Evolutionary conservation across 176 grass and related monocot genomes (phyloP).

Genomic region (Paspalum notatum): DNA sequence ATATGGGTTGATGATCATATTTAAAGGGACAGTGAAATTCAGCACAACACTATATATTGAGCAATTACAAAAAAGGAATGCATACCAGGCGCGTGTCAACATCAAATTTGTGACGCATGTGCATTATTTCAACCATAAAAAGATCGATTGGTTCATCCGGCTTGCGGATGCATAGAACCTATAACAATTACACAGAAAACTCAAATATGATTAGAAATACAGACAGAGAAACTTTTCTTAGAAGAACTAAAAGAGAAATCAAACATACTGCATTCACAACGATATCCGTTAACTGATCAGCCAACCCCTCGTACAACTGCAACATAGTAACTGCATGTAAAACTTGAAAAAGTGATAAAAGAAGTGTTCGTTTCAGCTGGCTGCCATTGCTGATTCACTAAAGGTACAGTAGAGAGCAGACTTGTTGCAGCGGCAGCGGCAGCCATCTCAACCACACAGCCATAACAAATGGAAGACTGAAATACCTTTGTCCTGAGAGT

Average conservation of each 20-base stretch:
- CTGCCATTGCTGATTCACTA: too few species aligned
- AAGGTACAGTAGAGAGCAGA: too few species aligned
- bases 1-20: neutral
- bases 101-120: slow-evolving; percentile 99
- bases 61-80: slow-evolving; percentile 18
- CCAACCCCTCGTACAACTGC: slow-evolving; percentile 88
- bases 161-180: slow-evolving; percentile 87
- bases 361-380: too few species aligned
- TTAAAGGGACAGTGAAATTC: neutral
- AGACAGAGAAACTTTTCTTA: neutral
- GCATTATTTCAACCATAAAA: slow-evolving; percentile 99
- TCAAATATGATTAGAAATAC: slow-evolving; percentile 3
- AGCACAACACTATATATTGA: neutral
- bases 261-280: slow-evolving; percentile 73
- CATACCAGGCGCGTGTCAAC: slow-evolving; percentile 90
- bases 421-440: too few species aligned
- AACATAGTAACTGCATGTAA: slow-evolving; percentile 27
- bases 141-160: slow-evolving; percentile 87
- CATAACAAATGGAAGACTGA: neutral
- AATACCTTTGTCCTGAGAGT: slow-evolving; percentile 94
- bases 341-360: neutral
- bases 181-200: neutral
- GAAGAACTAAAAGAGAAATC: slow-evolving; percentile 2
- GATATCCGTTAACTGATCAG: slow-evolving; percentile 91
- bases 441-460: too few species aligned